Evolutionary conservation across 2,329 filamentous ascomycete species (phyloP).

Genomic region (Helotiales sp.): DNA sequence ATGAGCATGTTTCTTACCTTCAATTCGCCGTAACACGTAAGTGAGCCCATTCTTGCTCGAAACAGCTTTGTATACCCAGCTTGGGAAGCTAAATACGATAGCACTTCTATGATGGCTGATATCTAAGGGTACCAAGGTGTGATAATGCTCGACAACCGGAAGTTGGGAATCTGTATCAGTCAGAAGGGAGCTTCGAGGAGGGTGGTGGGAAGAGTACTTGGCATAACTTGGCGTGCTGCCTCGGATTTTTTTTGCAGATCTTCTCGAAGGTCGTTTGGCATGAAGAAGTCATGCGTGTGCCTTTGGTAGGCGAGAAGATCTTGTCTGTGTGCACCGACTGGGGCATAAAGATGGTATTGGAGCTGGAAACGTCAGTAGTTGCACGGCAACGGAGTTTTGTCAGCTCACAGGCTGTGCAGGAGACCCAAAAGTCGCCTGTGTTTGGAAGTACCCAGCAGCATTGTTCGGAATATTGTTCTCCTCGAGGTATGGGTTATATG

Average conservation of each 20-base stretch:
- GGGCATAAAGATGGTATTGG: slow-evolving; percentile 92
- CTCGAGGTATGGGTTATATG: slow-evolving; percentile 78
- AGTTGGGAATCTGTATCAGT: slow-evolving; percentile 64
- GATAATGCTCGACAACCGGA: slow-evolving; percentile 84
- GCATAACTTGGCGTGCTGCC: slow-evolving; percentile 81
- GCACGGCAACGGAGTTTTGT: neutral
- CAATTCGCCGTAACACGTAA: slow-evolving; percentile 86
- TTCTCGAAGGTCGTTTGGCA: slow-evolving; percentile 84
- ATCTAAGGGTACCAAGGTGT: slow-evolving; percentile 89
- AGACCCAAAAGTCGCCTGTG: slow-evolving; percentile 57
- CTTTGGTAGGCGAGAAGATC: slow-evolving; percentile 85
- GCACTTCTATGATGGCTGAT: slow-evolving; percentile 78
- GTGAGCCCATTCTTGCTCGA: slow-evolving; percentile 86
- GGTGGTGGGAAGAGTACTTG: slow-evolving; percentile 58
- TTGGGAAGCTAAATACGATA: slow-evolving; percentile 82
- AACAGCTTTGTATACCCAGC: slow-evolving; percentile 94
- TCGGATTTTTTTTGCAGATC: slow-evolving; percentile 89
- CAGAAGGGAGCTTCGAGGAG: slow-evolving; percentile 14
- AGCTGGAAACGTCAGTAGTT: slow-evolving; percentile 55
- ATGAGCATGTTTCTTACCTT: slow-evolving; percentile 57
- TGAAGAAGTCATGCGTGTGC: slow-evolving; percentile 87
- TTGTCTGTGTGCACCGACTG: slow-evolving; percentile 80
- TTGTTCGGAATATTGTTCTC: slow-evolving; percentile 62
- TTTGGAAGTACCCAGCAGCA: slow-evolving; percentile 69
- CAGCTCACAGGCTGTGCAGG: slow-evolving; percentile 62